Base-by-base conservation (phyloP, 495 filamentous ascomycete genomes). In the Parachaetomium inaequale region DNA sequence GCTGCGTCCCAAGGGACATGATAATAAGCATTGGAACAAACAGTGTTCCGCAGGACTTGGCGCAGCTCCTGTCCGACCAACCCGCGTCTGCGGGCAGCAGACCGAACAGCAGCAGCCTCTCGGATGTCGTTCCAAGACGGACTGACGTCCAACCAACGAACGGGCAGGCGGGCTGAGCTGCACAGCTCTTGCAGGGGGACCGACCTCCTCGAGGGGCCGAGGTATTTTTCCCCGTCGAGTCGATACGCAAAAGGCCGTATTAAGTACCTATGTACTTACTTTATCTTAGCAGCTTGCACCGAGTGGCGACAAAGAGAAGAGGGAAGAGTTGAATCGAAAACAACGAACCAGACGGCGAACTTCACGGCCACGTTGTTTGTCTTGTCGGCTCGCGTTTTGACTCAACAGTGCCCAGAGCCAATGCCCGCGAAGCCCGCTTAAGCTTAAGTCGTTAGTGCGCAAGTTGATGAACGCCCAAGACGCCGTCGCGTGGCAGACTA, bases 11-110 rank as follows among this genome's bases (percentile, higher is more conserved):
- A 45, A 12, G 47, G 42, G 21, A 3, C 7, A n/a, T 11, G 19
- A 10, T 10, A 56, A 56, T 19, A 56, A 56, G 54, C 54, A 45
- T 43, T 12, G 23, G 36, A 14, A 43, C 53, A 34, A 58, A 47
- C 43, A 36, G 55, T 28, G 4, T 14, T 12, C 6, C 26, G 28
- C 42, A 47, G 19, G 26, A 15, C 54, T 58, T 47, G 55, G 55
- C 55, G 26, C 55, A 23, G 40, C 29, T 7, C 2, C 21, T 12
- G 32, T 43, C 32, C 45, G 17, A 51, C 46, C 43, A 50, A 57
- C 25, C 12, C 45, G 2, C 14, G 42, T 46, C 19, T 23, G 4
- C 42, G 17, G 32, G 8, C 25, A 21, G 21, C 25, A 23, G 2
- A 34, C 42, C 42, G 14, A 15, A 12, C 36, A 40, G 36, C 36